Evolutionary conservation across 2,329 filamentous ascomycete genomes (phyloP), one percentile per base, ranked within the genome.

Genomic region (Epichloe hybrida): DNA sequence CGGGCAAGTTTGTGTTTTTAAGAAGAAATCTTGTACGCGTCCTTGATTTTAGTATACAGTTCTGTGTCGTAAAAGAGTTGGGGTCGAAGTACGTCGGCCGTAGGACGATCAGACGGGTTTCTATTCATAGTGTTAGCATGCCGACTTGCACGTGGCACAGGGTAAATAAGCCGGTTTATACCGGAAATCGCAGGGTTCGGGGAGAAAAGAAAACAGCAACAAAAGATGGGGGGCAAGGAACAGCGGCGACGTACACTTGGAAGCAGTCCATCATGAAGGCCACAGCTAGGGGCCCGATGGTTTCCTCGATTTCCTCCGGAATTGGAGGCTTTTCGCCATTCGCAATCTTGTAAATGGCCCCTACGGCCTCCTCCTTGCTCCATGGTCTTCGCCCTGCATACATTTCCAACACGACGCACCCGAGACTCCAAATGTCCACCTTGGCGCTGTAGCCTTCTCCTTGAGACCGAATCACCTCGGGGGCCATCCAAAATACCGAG

Each of bases 241-340:
- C 3, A 21, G 39, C 38, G 43, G 47, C n/a, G n/a, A 69, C 87
- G 77, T 75, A 95, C 88, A 97, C 93, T 56, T 90, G 94, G 69
- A 97, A 97, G 70, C 93, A 98, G 68, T 98, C 93, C 68, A 88
- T 83, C 91, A 98, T 97, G 66, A 98, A 98, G 44, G 86, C 88
- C 61, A 97, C 74, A 35, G 93, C 91, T 56, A 86, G 80, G 9
- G 91, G 88, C 50, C 80, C 86, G 57, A 97, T 91, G 23, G 82
- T 83, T 61, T 79, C 76, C 54, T 83, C 79, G 2, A 97, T 88
- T 65, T 97, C 91, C 56, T 97, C 91, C 0, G 93, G 90, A 55
- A 98, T 95, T 0, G 93, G 94, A 46, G 93, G 94, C 39, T 84
- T 88, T 71, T 96, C 88, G 57, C 91, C 91, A 63, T 88, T 94